These are phyloP conservation scores for Hypholoma sublateritium DNA, from an alignment of 768 basidiomycete genomes.

Conservation along the genomic window DNA sequence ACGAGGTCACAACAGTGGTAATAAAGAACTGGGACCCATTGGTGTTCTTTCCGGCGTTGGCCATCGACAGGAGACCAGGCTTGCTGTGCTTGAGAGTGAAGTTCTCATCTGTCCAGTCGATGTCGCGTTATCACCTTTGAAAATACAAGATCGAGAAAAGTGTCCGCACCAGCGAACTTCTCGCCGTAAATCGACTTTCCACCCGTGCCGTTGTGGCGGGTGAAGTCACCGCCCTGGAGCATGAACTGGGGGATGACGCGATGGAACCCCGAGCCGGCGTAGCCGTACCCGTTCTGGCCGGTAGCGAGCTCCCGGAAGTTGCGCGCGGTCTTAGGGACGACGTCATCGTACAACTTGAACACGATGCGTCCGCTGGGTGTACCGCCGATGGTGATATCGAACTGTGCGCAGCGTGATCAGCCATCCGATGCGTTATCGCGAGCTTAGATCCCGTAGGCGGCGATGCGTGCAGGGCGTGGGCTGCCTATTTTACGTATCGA, in stretches of 20 bases:
- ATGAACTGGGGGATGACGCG: constrained; percentile 83
- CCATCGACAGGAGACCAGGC: constrained; percentile 71
- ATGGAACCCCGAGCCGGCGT: constrained; percentile 69
- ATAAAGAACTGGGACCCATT: constrained; percentile 92
- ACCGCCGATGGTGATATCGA: constrained; percentile 57
- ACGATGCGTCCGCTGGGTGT: constrained; percentile 54
- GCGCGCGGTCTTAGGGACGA: constrained; percentile 68
- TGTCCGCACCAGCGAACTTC: constrained; percentile 56
- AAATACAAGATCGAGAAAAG: neutral
- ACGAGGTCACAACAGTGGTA: constrained; percentile 73
- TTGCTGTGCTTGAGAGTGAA: constrained; percentile 74
- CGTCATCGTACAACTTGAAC: constrained; percentile 85
- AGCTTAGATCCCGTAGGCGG: neutral
- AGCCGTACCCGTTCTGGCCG: constrained; percentile 72
- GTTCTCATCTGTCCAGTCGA: constrained; percentile 69
- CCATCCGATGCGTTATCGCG: neutral
- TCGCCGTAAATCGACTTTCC: constrained; percentile 79
- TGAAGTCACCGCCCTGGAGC: constrained; percentile 92
- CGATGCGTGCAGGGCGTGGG: neutral
- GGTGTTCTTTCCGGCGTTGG: constrained; percentile 79
- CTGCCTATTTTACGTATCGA: neutral
- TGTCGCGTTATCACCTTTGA: neutral
- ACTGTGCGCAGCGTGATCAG: constrained; percentile 42
- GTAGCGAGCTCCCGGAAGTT: constrained; percentile 93
- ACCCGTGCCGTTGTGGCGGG: constrained; percentile 64